Conservation (phyloP, 202 grass and related monocot genomes). For the Panicum virgatum region DNA sequence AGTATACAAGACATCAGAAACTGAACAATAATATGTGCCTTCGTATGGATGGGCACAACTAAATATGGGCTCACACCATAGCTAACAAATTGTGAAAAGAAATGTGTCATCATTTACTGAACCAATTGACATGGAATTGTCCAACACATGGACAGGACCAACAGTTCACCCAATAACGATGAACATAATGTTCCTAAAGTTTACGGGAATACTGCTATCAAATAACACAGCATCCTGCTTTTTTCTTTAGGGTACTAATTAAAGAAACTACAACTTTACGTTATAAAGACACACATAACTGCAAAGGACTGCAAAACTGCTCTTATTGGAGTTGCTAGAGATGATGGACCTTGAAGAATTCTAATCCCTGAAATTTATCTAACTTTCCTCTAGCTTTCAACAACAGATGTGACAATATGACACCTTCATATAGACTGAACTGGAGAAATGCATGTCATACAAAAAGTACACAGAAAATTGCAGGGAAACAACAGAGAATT, state of each 20-base stretch:
- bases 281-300: neutral
- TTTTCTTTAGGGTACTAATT: constrained; percentile 33
- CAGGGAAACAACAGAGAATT: neutral
- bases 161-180: constrained; percentile 54
- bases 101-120: constrained; percentile 58
- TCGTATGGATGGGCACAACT: neutral
- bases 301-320: neutral
- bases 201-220: constrained; percentile 38
- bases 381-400: neutral
- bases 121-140: constrained; percentile 42
- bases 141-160: constrained; percentile 28
- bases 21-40: neutral
- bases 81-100: neutral
- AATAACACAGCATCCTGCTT: constrained; percentile 48
- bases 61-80: neutral
- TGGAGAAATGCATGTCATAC: too few species aligned
- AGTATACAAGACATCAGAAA: neutral
- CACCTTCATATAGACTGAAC: neutral
- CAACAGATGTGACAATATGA: neutral
- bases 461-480: neutral
- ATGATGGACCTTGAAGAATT: neutral
- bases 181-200: constrained; percentile 43
- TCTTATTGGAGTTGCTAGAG: neutral
- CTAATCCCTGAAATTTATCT: neutral
- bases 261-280: neutral